Evolutionary conservation across 768 basidiomycete species (phyloP).

Genomic region (Lactarius quietus): DNA sequence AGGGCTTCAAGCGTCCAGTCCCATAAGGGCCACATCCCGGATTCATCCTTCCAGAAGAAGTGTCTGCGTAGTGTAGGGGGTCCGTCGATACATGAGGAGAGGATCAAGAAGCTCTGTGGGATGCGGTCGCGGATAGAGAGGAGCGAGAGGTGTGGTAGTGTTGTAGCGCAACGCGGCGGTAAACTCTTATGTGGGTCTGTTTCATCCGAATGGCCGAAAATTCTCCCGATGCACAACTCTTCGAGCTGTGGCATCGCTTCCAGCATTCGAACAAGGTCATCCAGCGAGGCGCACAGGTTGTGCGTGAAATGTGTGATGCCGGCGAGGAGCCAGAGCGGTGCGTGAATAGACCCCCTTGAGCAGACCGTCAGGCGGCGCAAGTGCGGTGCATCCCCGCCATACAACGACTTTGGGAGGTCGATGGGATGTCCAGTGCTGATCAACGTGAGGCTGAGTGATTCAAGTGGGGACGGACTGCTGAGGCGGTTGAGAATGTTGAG

Average conservation of each 20-base stretch:
- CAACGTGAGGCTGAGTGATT: not conserved
- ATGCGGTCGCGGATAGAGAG: constrained; percentile 8
- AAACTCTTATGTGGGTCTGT: not conserved
- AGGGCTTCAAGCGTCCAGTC: not conserved
- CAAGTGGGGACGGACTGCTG: constrained; percentile 11
- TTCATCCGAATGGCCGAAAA: not conserved
- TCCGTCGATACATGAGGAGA: constrained; percentile 3
- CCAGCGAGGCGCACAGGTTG: not conserved
- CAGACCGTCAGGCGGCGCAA: constrained; percentile 10
- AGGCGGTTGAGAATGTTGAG: constrained; percentile 10
- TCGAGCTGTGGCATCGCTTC: constrained; percentile 15
- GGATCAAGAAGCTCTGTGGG: constrained; percentile 10
- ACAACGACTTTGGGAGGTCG: constrained; percentile 8
- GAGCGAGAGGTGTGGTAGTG: constrained; percentile 5
- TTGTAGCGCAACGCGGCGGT: not conserved
- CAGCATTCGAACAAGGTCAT: not conserved
- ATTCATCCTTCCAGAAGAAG: constrained; percentile 14
- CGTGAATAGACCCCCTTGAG: not conserved
- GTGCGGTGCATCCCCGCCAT: not conserved
- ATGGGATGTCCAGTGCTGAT: not conserved
- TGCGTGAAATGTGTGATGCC: constrained; percentile 16
- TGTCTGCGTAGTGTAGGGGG: constrained; percentile 12
- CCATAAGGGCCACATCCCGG: constrained; percentile 5
- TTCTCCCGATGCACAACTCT: not conserved
- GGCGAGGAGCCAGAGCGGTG: constrained; percentile 14